Percentiles rank a stretch among this genome's conserved stretches.
Conservation (phyloP, 176 grass and related monocot genomes). For the Echinochloa phyllopogon region DNA sequence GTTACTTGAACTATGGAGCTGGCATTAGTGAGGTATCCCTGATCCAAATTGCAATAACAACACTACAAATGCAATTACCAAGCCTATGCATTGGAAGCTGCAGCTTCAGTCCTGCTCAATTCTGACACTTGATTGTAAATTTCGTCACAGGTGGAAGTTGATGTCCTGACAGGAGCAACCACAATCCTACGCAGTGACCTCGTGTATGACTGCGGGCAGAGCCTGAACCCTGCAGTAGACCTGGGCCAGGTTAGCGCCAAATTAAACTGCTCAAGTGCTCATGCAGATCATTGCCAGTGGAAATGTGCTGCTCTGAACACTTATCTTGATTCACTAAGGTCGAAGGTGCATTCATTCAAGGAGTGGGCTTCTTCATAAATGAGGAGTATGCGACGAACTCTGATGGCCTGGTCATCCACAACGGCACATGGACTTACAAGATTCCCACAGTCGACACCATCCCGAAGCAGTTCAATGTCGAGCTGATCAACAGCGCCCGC, state of each 20-base stretch:
- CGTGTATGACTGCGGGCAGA: constrained; percentile 75
- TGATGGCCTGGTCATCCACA: constrained; percentile 68
- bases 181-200: constrained; percentile 73
- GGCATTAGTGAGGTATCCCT: constrained; percentile 62
- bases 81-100: background rate
- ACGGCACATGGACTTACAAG: constrained; percentile 92
- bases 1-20: constrained; percentile 83
- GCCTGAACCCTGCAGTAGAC: constrained; percentile 87
- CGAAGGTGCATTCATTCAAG: constrained; percentile 75
- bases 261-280: too few species aligned
- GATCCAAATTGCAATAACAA: background rate
- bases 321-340: constrained; percentile 35
- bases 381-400: constrained; percentile 72
- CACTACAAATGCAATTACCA: background rate
- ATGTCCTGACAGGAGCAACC: constrained; percentile 84
- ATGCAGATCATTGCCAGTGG: background rate
- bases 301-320: background rate
- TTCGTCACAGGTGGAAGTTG: constrained; percentile 67
- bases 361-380: constrained; percentile 78
- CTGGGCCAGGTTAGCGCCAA: constrained; percentile 66
- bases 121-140: background rate
- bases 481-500: constrained; percentile 69
- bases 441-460: constrained; percentile 85
- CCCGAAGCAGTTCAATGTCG: constrained; percentile 81
- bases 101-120: constrained; percentile 1